phyloP scores from a whole-genome alignment of 106 monocot genomes.

The Vanilla planifolia region DNA sequence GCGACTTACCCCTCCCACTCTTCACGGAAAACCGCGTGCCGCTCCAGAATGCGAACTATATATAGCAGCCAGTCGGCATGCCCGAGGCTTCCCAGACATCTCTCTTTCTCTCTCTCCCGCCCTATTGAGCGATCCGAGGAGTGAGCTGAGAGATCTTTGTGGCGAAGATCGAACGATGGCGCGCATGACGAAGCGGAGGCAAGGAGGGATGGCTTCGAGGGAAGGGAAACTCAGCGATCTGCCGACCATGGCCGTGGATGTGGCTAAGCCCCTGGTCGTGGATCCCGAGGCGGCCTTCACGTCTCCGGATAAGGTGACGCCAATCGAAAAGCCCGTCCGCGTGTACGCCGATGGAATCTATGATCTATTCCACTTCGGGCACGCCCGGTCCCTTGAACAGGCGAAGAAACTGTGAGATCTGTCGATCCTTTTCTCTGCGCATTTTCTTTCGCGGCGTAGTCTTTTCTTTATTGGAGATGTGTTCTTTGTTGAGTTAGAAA shows the following conservation, averaged over 20 bases:
- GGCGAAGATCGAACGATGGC: background rate
- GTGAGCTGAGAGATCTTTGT: background rate
- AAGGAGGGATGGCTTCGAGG: background rate
- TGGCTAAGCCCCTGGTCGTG: too few species aligned
- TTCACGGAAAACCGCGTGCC: background rate
- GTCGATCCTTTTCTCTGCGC: background rate
- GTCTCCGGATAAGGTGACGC: background rate
- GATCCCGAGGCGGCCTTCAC: too few species aligned
- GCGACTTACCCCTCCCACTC: background rate
- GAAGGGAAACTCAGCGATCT: too few species aligned
- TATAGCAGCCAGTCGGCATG: background rate
- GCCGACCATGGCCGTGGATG: too few species aligned
- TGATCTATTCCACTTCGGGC: conserved; percentile 30
- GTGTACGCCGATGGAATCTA: conserved; percentile 29
- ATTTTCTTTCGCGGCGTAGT: too few species aligned
- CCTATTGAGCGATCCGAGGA: background rate
- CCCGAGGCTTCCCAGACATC: background rate
- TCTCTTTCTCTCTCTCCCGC: background rate
- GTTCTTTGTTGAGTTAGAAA: too few species aligned
- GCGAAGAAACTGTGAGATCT: conserved; percentile 26
- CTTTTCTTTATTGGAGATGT: too few species aligned
- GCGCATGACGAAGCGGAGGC: background rate
- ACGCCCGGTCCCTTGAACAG: conserved; percentile 24
- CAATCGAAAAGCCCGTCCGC: conserved; percentile 15
- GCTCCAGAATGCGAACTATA: background rate